Base-by-base conservation (phyloP, 495 filamentous ascomycete genomes). In the Hypoxylon rickii region DNA sequence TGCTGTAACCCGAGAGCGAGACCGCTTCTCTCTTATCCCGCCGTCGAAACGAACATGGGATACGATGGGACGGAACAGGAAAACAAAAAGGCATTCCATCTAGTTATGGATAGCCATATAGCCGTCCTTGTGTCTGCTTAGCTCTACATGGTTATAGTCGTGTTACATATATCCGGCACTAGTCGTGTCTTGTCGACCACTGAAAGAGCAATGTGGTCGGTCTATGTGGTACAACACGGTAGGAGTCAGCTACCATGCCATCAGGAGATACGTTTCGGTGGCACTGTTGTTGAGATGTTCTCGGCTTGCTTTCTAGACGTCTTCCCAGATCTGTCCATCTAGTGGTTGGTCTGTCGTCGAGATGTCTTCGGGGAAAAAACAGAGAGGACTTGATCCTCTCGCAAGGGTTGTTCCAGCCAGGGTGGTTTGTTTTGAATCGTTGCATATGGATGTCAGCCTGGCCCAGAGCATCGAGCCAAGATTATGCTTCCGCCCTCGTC, bases 401-500 rank as follows among this genome's bases (percentile, higher is more conserved):
- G 22, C 41, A 45, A 26, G 21, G 29, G 24, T 47, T 38, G 40
- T 33, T 37, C 55, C 22, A 42, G 44, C 57, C 55, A 40, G 64
- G 61, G 33, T 55, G 51, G 22, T 43, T 33, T 47, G 61, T 65
- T 62, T 67, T 62, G 54, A 31, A 62, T 65, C 54, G 61, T 55
- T 58, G 51, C n/a, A 43, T 52, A 52, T 47, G 44, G 55, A 52
- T 59, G 37, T 37, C 43, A 61, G 41, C 54, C 55, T 43, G 50
- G 59, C 54, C 58, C 46, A 54, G 59, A 44, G 50, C 55, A 61
- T 66, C 58, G 58, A 50, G 58, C 61, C 54, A 68, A 63, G 59
- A 54, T 50, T 56, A 56, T 66, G 63, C 58, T 56, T 49, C 58
- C 55, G 51, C 53, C 64, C 51, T 52, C 57, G 54, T 63, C 55